Percentiles rank a stretch among this genome's conserved stretches.
Evolutionary conservation across 1,139 yeast species (phyloP).

Genomic region (Diutina scorzettiae): DNA sequence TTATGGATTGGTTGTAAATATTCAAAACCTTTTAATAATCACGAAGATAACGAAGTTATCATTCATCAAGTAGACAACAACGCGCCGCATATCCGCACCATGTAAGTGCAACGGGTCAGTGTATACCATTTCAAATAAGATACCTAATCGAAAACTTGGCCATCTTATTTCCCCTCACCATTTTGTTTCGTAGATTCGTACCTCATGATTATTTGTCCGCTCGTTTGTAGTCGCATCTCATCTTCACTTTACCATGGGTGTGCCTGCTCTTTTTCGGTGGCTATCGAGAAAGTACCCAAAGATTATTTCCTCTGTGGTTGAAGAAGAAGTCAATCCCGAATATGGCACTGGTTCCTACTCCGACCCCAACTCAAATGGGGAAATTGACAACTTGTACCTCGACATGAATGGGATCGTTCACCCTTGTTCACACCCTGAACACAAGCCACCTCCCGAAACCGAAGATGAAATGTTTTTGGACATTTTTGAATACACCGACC

Average conservation of each 20-base stretch:
- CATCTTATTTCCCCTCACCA: too few species aligned
- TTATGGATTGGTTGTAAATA: too few species aligned
- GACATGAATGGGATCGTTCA: slow-evolving; percentile 98
- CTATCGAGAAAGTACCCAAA: slow-evolving; percentile 87
- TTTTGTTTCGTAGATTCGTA: too few species aligned
- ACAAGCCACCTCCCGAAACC: slow-evolving; percentile 35
- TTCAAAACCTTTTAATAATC: too few species aligned
- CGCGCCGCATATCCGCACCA: too few species aligned
- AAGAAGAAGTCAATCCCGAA: slow-evolving; percentile 31
- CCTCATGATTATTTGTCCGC: too few species aligned
- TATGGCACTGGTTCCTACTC: not conserved
- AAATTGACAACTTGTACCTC: slow-evolving; percentile 55
- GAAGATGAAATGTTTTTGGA: slow-evolving; percentile 90
- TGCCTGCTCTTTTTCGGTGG: slow-evolving; percentile 97
- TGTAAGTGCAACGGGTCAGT: too few species aligned
- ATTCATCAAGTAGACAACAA: too few species aligned
- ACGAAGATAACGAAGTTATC: too few species aligned
- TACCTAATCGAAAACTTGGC: too few species aligned
- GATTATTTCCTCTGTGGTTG: slow-evolving; percentile 81
- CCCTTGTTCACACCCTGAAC: slow-evolving; percentile 78
- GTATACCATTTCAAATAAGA: too few species aligned
- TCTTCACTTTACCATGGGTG: slow-evolving; percentile 65
- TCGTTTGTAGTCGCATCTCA: too few species aligned
- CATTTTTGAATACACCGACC: slow-evolving; percentile 92
- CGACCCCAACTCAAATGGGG: slow-evolving; percentile 51